Conservation (phyloP, 2,329 filamentous ascomycete genomes). For the Cladosporium velox region DNA sequence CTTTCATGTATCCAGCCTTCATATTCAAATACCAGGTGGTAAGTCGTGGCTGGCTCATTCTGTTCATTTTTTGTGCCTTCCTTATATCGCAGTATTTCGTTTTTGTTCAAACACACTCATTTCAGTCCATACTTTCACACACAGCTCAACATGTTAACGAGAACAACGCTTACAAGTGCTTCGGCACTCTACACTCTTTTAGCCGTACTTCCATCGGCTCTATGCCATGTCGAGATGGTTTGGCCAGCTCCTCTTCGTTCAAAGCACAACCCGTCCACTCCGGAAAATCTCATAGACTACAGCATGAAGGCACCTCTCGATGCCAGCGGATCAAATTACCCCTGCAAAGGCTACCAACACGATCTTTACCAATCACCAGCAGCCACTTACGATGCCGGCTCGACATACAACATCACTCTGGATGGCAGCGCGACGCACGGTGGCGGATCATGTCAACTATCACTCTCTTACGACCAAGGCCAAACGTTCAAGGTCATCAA, state of each 20-base stretch:
- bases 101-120: not conserved
- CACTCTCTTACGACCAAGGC: conserved; percentile 72
- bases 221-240: conserved; percentile 58
- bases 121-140: not conserved
- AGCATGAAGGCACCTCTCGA: conserved; percentile 69
- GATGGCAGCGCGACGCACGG: conserved; percentile 55
- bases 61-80: not conserved
- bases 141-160: conserved; percentile 23
- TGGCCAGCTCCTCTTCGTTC: conserved; percentile 57
- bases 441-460: conserved; percentile 76
- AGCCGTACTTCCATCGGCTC: conserved; percentile 24
- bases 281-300: conserved; percentile 61
- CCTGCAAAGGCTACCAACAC: conserved; percentile 70
- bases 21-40: not conserved
- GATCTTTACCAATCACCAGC: conserved; percentile 55
- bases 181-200: conserved; percentile 24
- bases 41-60: conserved; percentile 16
- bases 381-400: conserved; percentile 64
- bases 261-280: conserved; percentile 49
- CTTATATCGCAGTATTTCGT: not conserved
- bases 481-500: conserved; percentile 69
- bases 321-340: conserved; percentile 64
- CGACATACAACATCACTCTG: conserved; percentile 64
- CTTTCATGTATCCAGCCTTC: conserved; percentile 15
- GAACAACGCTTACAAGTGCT: conserved; percentile 16